A percentile compares a stretch with the other conserved stretches of the same genome.
These are phyloP conservation scores for Sutorius australiensis DNA, from an alignment of 768 basidiomycete genomes.

Conservation along the genomic window DNA sequence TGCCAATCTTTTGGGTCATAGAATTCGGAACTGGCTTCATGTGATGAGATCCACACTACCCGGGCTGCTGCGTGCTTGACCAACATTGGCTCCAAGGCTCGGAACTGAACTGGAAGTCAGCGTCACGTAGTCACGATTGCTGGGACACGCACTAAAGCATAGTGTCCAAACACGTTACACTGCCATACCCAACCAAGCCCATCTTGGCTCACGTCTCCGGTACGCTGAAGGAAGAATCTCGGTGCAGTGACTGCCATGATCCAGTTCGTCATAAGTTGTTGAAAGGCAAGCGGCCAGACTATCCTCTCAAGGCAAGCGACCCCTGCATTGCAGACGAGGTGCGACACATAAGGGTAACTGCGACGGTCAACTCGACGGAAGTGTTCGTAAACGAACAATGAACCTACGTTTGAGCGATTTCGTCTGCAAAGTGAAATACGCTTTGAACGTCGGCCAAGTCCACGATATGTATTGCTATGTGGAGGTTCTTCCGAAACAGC, in stretches of 20 bases:
- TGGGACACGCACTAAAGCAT: conserved; percentile 55
- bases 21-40: conserved; percentile 52
- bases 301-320: conserved; percentile 55
- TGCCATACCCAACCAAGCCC: conserved; percentile 82
- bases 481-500: conserved; percentile 54
- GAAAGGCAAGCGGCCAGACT: conserved; percentile 43
- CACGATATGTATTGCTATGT: conserved; percentile 56
- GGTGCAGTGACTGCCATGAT: conserved; percentile 52
- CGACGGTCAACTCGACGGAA: not conserved
- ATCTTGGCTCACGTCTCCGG: conserved; percentile 59
- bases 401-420: conserved; percentile 51
- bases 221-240: conserved; percentile 51
- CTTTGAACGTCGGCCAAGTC: conserved; percentile 62
- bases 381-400: not conserved
- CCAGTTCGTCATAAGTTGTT: conserved; percentile 46
- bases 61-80: conserved; percentile 44
- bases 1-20: conserved; percentile 74
- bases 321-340: conserved; percentile 79
- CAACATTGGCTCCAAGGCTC: conserved; percentile 54
- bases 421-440: conserved; percentile 59
- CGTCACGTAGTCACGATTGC: not conserved
- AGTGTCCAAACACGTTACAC: conserved; percentile 81
- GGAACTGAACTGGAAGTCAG: conserved; percentile 47
- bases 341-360: conserved; percentile 80
- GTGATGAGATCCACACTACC: conserved; percentile 77